These are phyloP conservation scores for Allium fistulosum DNA, from an alignment of 106 monocot genomes.

Conservation along the genomic window DNA sequence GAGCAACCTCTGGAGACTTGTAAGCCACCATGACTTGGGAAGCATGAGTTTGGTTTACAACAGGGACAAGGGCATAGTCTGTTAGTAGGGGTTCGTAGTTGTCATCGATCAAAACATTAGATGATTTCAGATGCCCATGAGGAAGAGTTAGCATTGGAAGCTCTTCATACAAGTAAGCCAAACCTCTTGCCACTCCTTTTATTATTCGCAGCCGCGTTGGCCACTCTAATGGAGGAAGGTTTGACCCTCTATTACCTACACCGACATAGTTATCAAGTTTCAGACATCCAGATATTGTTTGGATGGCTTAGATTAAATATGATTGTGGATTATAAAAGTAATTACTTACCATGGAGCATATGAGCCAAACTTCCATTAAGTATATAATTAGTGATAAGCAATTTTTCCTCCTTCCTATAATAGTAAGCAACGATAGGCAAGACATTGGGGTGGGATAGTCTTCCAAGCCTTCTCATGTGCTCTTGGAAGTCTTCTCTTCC, in stretches of 20 bases:
- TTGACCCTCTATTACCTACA: constrained; percentile 31
- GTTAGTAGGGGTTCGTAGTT: constrained; percentile 44
- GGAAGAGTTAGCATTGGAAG: constrained; percentile 54
- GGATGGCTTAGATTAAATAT: no score
- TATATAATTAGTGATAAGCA: constrained; percentile 53
- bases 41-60: constrained; percentile 40
- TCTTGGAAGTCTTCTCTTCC: constrained; percentile 79
- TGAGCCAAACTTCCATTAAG: constrained; percentile 75
- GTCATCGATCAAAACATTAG: constrained; percentile 64
- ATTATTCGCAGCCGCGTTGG: constrained; percentile 54
- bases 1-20: constrained; percentile 66
- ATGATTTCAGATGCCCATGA: constrained; percentile 87
- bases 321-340: no score
- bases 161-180: constrained; percentile 55
- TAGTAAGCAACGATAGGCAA: constrained; percentile 69
- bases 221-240: constrained; percentile 50
- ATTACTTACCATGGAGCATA: constrained; percentile 53
- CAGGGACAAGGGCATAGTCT: constrained; percentile 70
- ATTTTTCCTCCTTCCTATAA: constrained; percentile 77
- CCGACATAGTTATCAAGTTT: no score
- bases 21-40: constrained; percentile 71
- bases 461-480: constrained; percentile 81
- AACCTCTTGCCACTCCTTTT: constrained; percentile 63
- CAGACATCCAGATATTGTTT: no score
- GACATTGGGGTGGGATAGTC: constrained; percentile 70